Percentiles rank a stretch among this genome's conserved stretches.
These are phyloP conservation scores for Aureobasidium musti DNA, from an alignment of 2,329 filamentous ascomycete genomes.

Conservation along the genomic window DNA sequence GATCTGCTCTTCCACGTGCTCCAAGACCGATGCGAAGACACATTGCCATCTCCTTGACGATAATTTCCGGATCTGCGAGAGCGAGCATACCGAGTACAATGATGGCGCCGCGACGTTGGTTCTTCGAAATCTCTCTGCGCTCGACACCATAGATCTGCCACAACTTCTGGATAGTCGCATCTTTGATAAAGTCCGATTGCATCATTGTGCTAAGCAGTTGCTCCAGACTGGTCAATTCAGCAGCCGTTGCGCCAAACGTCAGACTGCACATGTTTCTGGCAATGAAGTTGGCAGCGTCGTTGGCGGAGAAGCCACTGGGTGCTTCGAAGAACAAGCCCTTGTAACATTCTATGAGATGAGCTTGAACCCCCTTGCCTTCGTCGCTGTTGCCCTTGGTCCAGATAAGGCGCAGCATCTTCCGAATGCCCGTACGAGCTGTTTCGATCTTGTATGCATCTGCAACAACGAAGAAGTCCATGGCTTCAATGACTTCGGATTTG, in stretches of 20 bases:
- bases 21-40: conserved; percentile 91
- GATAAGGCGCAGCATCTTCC: conserved; percentile 93
- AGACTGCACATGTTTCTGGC: conserved; percentile 98
- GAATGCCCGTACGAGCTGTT: conserved; percentile 86
- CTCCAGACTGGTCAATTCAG: conserved; percentile 92
- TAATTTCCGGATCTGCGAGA: conserved; percentile 86
- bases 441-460: conserved; percentile 96
- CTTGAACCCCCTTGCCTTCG: conserved; percentile 96
- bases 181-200: conserved; percentile 83
- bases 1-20: conserved; percentile 73
- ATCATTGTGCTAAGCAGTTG: conserved; percentile 97
- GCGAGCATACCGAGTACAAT: conserved; percentile 97
- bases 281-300: conserved; percentile 92
- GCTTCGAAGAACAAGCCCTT: conserved; percentile 95
- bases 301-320: conserved; percentile 80
- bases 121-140: conserved; percentile 87
- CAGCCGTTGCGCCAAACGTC: conserved; percentile 91
- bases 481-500: conserved; percentile 98
- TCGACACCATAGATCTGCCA: conserved; percentile 98
- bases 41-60: conserved; percentile 90
- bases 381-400: conserved; percentile 99
- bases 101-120: conserved; percentile 86
- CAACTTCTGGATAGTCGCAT: conserved; percentile 83
- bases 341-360: conserved; percentile 95
- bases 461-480: conserved; percentile 97